Evolutionary conservation across 768 basidiomycete species (phyloP).

Genomic region (Mycena latifolia): DNA sequence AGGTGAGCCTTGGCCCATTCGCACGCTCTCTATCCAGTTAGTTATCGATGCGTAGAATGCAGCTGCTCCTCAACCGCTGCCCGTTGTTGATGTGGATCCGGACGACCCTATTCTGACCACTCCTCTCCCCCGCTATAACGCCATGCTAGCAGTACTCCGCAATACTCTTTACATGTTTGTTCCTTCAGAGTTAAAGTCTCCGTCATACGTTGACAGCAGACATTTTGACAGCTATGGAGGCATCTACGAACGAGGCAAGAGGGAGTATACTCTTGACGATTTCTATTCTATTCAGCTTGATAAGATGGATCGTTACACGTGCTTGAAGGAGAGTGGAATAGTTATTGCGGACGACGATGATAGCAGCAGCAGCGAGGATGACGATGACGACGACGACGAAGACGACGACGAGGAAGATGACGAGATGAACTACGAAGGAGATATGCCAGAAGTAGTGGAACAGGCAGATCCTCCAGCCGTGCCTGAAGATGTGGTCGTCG

Average conservation of each 20-base stretch:
- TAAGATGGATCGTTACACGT: slow-evolving; percentile 84
- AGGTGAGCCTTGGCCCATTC: slow-evolving; percentile 18
- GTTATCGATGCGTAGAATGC: not conserved
- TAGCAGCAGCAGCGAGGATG: slow-evolving; percentile 72
- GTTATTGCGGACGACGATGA: slow-evolving; percentile 73
- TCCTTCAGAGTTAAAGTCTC: not conserved
- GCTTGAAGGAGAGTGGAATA: slow-evolving; percentile 76
- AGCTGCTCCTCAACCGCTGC: slow-evolving; percentile 9
- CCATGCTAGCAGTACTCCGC: slow-evolving; percentile 87
- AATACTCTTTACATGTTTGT: slow-evolving; percentile 90
- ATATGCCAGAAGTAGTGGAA: slow-evolving; percentile 36
- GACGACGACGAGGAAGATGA: slow-evolving; percentile 68
- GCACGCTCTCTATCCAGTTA: not conserved
- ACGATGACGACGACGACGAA: slow-evolving; percentile 68
- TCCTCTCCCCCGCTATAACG: slow-evolving; percentile 85
- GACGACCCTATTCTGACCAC: slow-evolving; percentile 75
- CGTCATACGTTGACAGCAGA: not conserved
- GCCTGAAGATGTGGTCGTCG: slow-evolving; percentile 37
- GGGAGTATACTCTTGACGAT: slow-evolving; percentile 92
- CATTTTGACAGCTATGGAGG: slow-evolving; percentile 78
- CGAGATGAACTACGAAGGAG: slow-evolving; percentile 32
- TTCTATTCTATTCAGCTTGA: slow-evolving; percentile 86
- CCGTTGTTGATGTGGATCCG: slow-evolving; percentile 55
- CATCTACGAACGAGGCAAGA: slow-evolving; percentile 84
- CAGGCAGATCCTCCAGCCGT: slow-evolving; percentile 45